Evolutionary conservation across 2,329 filamentous ascomycete genomes (phyloP).

Genomic region (Neodidymelliopsis sp.): DNA sequence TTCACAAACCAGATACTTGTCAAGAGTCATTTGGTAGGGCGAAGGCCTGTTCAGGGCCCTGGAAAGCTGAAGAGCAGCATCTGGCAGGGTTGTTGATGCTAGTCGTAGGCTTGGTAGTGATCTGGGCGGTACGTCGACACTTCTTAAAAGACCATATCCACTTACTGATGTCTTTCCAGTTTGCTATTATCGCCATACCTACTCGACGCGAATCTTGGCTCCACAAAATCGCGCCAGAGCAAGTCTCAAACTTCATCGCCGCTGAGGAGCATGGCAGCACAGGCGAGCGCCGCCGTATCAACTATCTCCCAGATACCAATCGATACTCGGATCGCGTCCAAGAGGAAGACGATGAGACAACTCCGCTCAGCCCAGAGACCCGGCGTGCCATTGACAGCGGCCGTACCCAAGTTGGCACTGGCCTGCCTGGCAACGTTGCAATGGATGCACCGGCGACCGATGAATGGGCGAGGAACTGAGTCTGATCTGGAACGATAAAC

Average conservation of each 20-base stretch:
- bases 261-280: conserved; percentile 36
- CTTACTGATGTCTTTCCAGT: conserved; percentile 22
- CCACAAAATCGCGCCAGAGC: conserved; percentile 39
- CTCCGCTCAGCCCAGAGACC: conserved; percentile 6
- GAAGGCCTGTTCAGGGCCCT: conserved; percentile 61
- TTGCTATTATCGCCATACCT: conserved; percentile 41
- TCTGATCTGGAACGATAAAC: too few species aligned
- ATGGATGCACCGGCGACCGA: conserved; percentile 30
- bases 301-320: conserved; percentile 39
- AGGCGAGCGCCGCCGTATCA: conserved; percentile 35
- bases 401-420: conserved; percentile 25
- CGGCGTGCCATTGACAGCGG: conserved; percentile 33
- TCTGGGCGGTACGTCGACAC: conserved; percentile 31
- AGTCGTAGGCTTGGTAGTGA: conserved; percentile 50
- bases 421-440: conserved; percentile 24
- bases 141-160: not conserved
- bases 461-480: conserved; percentile 35
- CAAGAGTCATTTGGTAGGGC: conserved; percentile 56
- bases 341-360: conserved; percentile 28
- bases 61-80: conserved; percentile 63
- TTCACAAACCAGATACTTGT: conserved; percentile 52
- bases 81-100: conserved; percentile 64
- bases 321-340: conserved; percentile 41
- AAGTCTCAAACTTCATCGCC: conserved; percentile 42
- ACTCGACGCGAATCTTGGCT: conserved; percentile 44